phyloP scores from a whole-genome alignment of 2,329 filamentous ascomycete genomes.

The Fusarium tanahbumbuense region DNA sequence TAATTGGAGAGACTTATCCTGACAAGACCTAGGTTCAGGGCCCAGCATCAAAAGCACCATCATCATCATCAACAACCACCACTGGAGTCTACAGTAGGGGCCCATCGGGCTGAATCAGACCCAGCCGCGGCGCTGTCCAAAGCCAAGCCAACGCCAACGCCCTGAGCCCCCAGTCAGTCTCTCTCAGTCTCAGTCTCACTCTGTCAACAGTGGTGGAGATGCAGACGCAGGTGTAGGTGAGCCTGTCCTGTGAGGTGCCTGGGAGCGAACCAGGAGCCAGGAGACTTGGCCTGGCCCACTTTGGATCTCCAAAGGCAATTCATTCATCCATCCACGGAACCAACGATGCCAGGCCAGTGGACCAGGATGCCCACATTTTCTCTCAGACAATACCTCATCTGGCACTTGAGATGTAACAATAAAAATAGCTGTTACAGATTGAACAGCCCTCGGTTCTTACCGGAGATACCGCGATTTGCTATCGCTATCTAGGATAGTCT shows the following conservation, averaged over 20 bases:
- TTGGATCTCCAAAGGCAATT: slow-evolving; percentile 28
- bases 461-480: slow-evolving; percentile 13
- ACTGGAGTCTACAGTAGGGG: slow-evolving; percentile 20
- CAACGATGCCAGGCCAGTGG: neutral
- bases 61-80: neutral
- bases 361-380: slow-evolving; percentile 6
- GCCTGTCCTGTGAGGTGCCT: neutral
- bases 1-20: neutral
- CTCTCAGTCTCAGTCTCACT: neutral
- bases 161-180: slow-evolving; percentile 14
- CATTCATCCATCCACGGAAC: neutral
- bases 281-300: slow-evolving; percentile 19
- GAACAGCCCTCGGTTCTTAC: slow-evolving; percentile 8
- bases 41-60: neutral
- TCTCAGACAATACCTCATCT: slow-evolving; percentile 30
- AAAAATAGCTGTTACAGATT: slow-evolving; percentile 21
- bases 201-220: slow-evolving; percentile 3
- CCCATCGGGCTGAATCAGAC: slow-evolving; percentile 37
- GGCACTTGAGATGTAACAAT: slow-evolving; percentile 20
- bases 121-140: slow-evolving; percentile 36
- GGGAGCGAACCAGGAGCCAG: slow-evolving; percentile 1
- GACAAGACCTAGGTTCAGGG: neutral
- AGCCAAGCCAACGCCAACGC: slow-evolving; percentile 25
- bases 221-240: neutral
- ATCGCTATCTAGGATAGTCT: neutral